Percentiles rank a stretch among this genome's conserved stretches.
Conservation (phyloP, 495 filamentous ascomycete genomes). For the Platismatia glauca region DNA sequence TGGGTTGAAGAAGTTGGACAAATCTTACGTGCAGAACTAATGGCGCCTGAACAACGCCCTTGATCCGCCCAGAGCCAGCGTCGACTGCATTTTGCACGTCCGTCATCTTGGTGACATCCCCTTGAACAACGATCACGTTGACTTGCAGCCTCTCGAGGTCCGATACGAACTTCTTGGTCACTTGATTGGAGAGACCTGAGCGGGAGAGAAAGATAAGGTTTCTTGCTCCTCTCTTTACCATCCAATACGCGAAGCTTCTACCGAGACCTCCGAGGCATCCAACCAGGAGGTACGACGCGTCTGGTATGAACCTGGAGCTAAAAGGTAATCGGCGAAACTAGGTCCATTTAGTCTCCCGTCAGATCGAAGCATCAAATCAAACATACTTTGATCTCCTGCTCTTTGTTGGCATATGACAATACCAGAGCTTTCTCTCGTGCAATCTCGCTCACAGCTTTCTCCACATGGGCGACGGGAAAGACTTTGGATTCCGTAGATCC, state of each 20-base stretch:
- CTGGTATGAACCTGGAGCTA: not conserved
- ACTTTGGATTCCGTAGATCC: too few species aligned
- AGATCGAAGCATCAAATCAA: too few species aligned
- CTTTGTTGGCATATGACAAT: too few species aligned
- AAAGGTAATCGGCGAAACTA: too few species aligned
- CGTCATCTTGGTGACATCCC: conserved; percentile 25
- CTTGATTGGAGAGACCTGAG: conserved; percentile 22
- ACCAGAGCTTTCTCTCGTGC: too few species aligned
- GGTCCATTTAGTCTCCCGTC: too few species aligned
- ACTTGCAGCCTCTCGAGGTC: conserved; percentile 22
- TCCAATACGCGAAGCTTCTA: conserved; percentile 28
- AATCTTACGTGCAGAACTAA: conserved; percentile 15
- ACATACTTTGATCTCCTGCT: too few species aligned
- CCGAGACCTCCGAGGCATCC: conserved; percentile 36
- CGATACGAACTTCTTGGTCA: conserved; percentile 21
- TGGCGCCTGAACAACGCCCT: conserved; percentile 18
- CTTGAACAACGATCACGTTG: conserved; percentile 25
- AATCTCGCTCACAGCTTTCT: too few species aligned
- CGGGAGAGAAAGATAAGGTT: conserved; percentile 33
- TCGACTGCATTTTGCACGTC: conserved; percentile 24
- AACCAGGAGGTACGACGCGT: conserved; percentile 27
- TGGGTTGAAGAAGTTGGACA: not conserved
- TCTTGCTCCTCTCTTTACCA: conserved; percentile 29
- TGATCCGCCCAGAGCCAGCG: not conserved
- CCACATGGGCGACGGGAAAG: too few species aligned